These are phyloP conservation scores for Solanum hybrid DNA, from an alignment of 305 asterid species.

Conservation along the genomic window DNA sequence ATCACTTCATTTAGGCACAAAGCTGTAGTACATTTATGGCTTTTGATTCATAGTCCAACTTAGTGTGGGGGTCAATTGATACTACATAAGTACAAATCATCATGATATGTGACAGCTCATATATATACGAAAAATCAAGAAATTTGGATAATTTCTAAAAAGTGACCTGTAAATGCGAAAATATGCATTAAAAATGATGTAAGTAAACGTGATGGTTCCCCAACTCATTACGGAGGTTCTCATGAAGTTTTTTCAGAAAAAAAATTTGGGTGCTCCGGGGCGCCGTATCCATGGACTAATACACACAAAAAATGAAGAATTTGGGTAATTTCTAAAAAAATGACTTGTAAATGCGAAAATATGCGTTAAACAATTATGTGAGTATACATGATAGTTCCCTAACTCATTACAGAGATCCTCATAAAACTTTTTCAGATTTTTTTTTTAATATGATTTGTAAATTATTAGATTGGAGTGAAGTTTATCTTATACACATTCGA, in stretches of 20 bases:
- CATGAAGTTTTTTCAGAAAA: too few relatives aligned
- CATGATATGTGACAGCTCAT: not conserved
- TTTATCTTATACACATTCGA: not conserved
- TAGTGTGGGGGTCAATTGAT: not conserved
- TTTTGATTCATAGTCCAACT: not conserved
- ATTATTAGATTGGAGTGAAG: not conserved
- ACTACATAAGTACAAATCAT: not conserved
- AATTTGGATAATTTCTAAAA: too few relatives aligned
- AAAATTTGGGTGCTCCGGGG: too few relatives aligned
- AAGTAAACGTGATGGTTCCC: not conserved
- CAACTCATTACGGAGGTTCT: too few relatives aligned
- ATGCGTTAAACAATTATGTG: too few relatives aligned
- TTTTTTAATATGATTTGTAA: not conserved
- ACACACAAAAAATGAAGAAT: not conserved
- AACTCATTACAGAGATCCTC: not conserved
- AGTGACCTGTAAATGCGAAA: too few relatives aligned
- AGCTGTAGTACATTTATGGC: not conserved
- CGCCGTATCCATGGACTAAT: fast-evolving
- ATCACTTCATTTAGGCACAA: not conserved
- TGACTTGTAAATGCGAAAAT: too few relatives aligned
- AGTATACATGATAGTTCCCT: not conserved
- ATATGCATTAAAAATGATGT: too few relatives aligned
- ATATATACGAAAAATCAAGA: fast-evolving
- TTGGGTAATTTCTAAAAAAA: too few relatives aligned
- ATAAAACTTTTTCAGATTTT: too few relatives aligned